Base-by-base conservation (phyloP, 1,139 yeast species). In the Kazachstania sp. region DNA sequence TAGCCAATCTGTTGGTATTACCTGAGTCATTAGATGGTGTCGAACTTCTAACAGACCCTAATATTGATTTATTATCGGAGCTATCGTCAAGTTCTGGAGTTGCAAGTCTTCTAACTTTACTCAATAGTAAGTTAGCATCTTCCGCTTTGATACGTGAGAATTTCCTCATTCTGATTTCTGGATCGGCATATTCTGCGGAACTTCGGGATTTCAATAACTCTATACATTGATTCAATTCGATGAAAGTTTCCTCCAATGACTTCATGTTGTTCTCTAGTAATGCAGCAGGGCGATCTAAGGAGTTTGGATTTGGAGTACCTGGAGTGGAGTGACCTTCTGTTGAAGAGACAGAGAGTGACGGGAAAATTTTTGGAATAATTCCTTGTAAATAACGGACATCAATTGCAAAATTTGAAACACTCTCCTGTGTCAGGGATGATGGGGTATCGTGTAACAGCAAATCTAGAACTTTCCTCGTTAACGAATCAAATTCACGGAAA, bases 401-500 rank as follows among this genome's bases (percentile, higher is more conserved):
- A 19, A 72, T 58, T 51, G 79, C 79, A 59, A 84, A 83, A 59
- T 83, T 83, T 32, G 67, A 60, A 0, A 83, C 70, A 9, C 84
- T 77, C 45, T 65, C 73, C 3, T 70, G 68, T 1, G 78, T 70
- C 46, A 67, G 71, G 12, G 71, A 64, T 1, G 61, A 43, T 6
- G 64, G 61, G 2, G 77, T 68, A 3, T 79, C 79, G 43, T 72
- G 70, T 43, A 79, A 71, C 51, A 90, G 71, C 16, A 82, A 71
- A 45, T 74, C 73, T 52, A 85, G 71, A 61, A 92, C 78, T 52
- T 83, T 79, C 40, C 82, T 78, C 0, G 95, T 82, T 50, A 92
- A 75, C 54, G 84, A 83, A 68, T 90, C 97, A 64, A 86, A 86
- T 36, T 92, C 88, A 61, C 95, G 78, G 57, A 88, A 81, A 53